These are phyloP conservation scores for Penicillium longicatenatum DNA, from an alignment of 495 filamentous ascomycete species.

Conservation along the genomic window DNA sequence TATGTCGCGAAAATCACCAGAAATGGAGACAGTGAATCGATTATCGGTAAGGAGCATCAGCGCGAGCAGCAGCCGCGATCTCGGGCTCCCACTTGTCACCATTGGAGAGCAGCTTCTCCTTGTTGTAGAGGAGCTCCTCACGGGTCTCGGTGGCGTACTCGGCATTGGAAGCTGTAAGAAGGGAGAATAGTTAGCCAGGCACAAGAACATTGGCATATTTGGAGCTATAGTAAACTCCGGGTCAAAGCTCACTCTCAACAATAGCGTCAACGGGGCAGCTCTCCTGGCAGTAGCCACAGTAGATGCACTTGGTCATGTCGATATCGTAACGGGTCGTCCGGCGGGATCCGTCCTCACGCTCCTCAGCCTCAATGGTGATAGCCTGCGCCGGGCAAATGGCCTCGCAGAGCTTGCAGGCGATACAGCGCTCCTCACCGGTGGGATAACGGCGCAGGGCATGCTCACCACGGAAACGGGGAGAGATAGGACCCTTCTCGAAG, in stretches of 20 bases:
- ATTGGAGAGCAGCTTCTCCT: conserved; percentile 88
- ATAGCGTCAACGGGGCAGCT: conserved; percentile 98
- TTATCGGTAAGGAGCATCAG: conserved; percentile 88
- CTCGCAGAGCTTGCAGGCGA: conserved; percentile 99
- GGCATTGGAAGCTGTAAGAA: conserved; percentile 72
- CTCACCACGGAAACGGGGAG: conserved; percentile 95
- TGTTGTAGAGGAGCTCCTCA: conserved; percentile 97
- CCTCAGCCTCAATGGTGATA: conserved; percentile 98
- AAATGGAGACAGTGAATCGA: conserved; percentile 5
- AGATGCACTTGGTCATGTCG: conserved; percentile 99
- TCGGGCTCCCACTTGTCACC: conserved; percentile 99
- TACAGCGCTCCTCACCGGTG: conserved; percentile 96
- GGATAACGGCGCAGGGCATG: conserved; percentile 95
- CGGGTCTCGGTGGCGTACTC: conserved; percentile 98
- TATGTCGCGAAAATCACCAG: not conserved
- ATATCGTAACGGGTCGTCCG: conserved; percentile 98
- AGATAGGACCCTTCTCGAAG: conserved; percentile 98
- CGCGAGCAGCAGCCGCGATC: conserved; percentile 85
- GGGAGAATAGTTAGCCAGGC: not conserved
- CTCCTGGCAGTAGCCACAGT: conserved; percentile 99
- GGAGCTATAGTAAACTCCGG: not conserved
- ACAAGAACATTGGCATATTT: not conserved
- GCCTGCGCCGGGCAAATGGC: conserved; percentile 96
- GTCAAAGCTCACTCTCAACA: conserved; percentile 68
- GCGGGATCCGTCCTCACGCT: conserved; percentile 91